Percentiles rank a stretch among this genome's conserved stretches.
Evolutionary conservation across 257 asterid species (phyloP).

Genomic region (Linderniella brevidens): DNA sequence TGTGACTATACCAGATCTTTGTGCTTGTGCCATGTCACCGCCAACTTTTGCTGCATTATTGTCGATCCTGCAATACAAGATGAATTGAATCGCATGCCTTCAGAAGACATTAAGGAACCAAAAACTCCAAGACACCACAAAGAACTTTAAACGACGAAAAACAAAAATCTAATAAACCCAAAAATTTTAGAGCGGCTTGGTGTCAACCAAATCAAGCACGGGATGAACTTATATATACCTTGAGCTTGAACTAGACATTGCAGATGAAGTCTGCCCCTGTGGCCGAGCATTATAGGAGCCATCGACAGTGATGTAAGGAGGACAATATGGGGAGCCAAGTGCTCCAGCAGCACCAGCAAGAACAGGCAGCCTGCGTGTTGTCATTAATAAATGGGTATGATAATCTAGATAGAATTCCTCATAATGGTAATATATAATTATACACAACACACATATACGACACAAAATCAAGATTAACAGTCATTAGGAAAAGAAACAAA

Average conservation of each 20-base stretch:
- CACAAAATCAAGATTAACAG: neutral
- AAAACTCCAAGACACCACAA: neutral
- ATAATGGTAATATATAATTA: neutral
- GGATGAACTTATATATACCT: conserved; percentile 30
- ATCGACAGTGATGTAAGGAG: conserved; percentile 67
- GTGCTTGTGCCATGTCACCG: conserved; percentile 17
- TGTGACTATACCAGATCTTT: neutral
- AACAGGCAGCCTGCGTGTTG: conserved; percentile 65
- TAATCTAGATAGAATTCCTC: neutral
- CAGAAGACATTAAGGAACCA: no score
- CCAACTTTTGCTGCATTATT: conserved; percentile 24
- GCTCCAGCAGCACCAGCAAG: conserved; percentile 93
- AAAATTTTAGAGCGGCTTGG: neutral
- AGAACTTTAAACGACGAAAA: conserved; percentile 5
- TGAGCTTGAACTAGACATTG: conserved; percentile 20
- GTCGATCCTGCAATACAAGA: no score
- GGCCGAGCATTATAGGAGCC: conserved; percentile 63
- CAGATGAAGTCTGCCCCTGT: conserved; percentile 44
- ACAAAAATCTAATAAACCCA: neutral
- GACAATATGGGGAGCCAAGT: conserved; percentile 64
- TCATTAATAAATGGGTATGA: neutral
- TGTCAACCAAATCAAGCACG: conserved; percentile 1
- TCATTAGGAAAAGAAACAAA: conserved; percentile 1
- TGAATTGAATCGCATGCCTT: no score
- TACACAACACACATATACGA: neutral